Evolutionary conservation across 805 yeast genomes (phyloP), one percentile per base, ranked within the genome.

Genomic region (Pichia thaimueangensis): DNA sequence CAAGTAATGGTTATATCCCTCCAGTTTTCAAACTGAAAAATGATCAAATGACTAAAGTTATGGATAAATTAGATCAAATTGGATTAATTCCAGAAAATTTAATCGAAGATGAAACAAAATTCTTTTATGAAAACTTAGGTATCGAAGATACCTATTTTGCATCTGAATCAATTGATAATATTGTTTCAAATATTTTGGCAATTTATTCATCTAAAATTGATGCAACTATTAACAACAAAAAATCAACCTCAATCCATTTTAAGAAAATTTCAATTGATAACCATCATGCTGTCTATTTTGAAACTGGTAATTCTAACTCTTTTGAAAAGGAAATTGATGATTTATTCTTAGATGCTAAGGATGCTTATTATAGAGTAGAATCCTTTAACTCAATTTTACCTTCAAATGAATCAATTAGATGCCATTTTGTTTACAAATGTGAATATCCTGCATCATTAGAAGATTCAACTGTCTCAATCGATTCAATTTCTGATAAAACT

Each of bases 141-240:
- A 87, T 91, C 46, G 96, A 89, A 58, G 96, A 88, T 58, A 82
- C 86, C 24, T 91, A 85, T 64, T 89, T 91, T 60, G 93, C 93
- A 33, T 78, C 83, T 49, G 96, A 91, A 58, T 69, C 85, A 5
- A 83, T 89, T 12, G 78, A 74, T 41, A 85, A 82, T 47, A 84
- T 91, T 51, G 89, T 86, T 15, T 75, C 82, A 42, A 88, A 89
- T 57, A 86, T 91, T 53, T 84, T 84, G 57, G 84, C 96, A 9
- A 70, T 91, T 42, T 91, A 91, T 64, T 86, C 96, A 27, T 89
- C 97, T 44, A 93, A 93, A 61, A 75, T 93, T 41, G 93, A 91
- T 53, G 95, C 96, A 7, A 86, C 73, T 58, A 83, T 93, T 37
- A 39, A 47, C 24, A 41, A 35, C 36, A 37, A 47, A 19, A 39